These are phyloP conservation scores for Aureobasidium sp. DNA, from an alignment of 2,329 filamentous ascomycete species.

Conservation along the genomic window DNA sequence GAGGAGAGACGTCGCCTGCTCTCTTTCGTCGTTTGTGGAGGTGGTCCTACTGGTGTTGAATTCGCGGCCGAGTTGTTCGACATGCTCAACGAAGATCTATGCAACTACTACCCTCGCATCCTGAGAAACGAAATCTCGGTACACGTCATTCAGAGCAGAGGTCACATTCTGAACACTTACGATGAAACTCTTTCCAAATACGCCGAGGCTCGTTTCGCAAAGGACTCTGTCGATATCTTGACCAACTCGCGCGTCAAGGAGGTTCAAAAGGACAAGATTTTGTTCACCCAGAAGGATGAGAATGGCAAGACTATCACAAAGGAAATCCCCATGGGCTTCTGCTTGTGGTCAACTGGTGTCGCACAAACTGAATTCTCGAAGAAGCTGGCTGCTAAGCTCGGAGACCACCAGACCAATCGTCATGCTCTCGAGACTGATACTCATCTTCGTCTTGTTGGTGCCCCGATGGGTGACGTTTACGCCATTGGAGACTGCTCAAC, in stretches of 20 bases:
- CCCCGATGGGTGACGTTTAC: conserved; percentile 90
- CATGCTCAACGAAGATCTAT: conserved; percentile 89
- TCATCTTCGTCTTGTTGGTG: conserved; percentile 79
- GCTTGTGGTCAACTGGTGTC: conserved; percentile 95
- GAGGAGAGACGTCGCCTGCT: conserved; percentile 78
- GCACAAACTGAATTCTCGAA: conserved; percentile 74
- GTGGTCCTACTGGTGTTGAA: conserved; percentile 92
- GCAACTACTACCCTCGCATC: conserved; percentile 73
- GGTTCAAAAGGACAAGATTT: conserved; percentile 70
- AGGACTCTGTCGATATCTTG: conserved; percentile 83
- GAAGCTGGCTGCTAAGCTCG: conserved; percentile 65
- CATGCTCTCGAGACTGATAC: conserved; percentile 92
- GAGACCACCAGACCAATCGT: conserved; percentile 67
- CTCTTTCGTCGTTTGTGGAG: conserved; percentile 93
- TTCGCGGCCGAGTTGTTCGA: conserved; percentile 96
- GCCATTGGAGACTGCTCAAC: conserved; percentile 94
- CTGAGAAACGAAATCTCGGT: conserved; percentile 97
- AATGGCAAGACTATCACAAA: conserved; percentile 72
- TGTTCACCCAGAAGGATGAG: conserved; percentile 75
- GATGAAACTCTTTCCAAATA: conserved; percentile 90
- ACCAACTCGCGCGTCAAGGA: conserved; percentile 93
- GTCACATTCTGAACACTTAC: conserved; percentile 96
- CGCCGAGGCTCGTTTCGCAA: conserved; percentile 81
- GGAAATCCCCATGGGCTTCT: conserved; percentile 92
- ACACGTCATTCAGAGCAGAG: conserved; percentile 88